Conservation (phyloP, 2,329 filamentous ascomycete species). For the Arthrobotrys conoides region DNA sequence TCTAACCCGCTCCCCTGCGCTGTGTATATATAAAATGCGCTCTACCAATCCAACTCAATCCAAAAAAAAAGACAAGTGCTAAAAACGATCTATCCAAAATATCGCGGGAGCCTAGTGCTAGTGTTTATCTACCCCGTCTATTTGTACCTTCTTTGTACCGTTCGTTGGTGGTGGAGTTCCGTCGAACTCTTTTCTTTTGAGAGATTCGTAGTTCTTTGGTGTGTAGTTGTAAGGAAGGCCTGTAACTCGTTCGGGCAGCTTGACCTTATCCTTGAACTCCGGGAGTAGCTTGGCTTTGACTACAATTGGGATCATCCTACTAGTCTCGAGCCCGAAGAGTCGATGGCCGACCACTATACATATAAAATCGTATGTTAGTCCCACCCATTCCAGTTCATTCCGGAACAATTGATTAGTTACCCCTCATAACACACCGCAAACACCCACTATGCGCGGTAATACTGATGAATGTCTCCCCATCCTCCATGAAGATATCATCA, state of each 20-base stretch:
- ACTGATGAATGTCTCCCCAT: constrained; percentile 72
- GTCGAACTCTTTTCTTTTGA: constrained; percentile 42
- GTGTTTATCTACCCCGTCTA: constrained; percentile 14
- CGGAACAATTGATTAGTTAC: constrained; percentile 17
- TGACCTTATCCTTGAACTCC: constrained; percentile 41
- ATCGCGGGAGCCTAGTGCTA: not conserved
- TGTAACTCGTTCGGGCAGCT: constrained; percentile 18
- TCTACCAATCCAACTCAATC: not conserved
- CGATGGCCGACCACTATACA: constrained; percentile 73
- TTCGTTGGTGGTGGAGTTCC: constrained; percentile 13
- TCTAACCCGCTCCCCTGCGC: not conserved
- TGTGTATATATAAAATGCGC: constrained; percentile 3
- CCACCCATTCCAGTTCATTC: no score
- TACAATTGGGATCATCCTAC: constrained; percentile 77
- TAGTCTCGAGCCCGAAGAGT: constrained; percentile 75
- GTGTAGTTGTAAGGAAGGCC: constrained; percentile 41
- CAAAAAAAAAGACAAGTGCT: not conserved
- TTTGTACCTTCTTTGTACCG: constrained; percentile 36
- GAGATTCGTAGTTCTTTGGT: constrained; percentile 21
- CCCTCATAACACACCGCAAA: constrained; percentile 60
- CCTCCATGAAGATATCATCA: constrained; percentile 73
- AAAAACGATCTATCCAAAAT: not conserved
- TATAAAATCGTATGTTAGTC: constrained; percentile 4
- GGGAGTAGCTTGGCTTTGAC: constrained; percentile 69
- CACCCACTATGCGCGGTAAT: constrained; percentile 74